Evolutionary conservation across 306 rosid species (phyloP), one percentile per base, ranked within the genome.

Genomic region (Canavalia gladiata): DNA sequence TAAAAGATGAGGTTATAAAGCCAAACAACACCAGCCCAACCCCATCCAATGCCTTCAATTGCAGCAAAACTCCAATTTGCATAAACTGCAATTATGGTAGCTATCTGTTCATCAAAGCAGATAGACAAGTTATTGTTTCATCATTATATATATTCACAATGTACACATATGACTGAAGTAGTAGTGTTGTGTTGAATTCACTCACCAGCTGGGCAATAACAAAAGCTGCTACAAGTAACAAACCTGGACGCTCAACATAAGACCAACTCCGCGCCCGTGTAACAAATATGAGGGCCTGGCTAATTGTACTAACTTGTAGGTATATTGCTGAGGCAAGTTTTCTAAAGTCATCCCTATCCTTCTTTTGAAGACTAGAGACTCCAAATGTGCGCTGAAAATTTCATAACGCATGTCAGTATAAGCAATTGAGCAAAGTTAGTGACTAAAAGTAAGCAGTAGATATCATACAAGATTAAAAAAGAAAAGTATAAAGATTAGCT

Each of bases 11-110:
- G 86, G 81, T 94, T 94, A 68, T 94, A 94, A 10, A 94, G 91
- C 98, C 98, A 94, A 56, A 94, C 82, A 29, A 90, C 86, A 68
- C 98, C 98, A 54, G 98, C 97, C 98, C 97, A 94, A 49, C 98
- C 93, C 97, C 98, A 94, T 35, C 98, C 98, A 63, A 89, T 81
- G 78, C 98, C 98, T 82, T 87, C 87, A 46, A 94, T 87, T 9
- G 93, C 93, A 1, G 98, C 89, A 57, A 91, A 94, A 82, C 90
- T 85, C 97, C 97, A 91, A 80, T 81, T 82, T 42, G 97, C 94
- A 51, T 91, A 94, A 50, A 90, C 95, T 6, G 94, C 97, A 54
- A 94, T 90, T 67, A 94, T 37, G 28, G 97, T 94, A 57, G 98
- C 98, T 72, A 91, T 77, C 97, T 94, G 87, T 50, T 74, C 73